Conservation (phyloP, 148 eudicot genomes). For the Fagopyrum homotropicum region DNA sequence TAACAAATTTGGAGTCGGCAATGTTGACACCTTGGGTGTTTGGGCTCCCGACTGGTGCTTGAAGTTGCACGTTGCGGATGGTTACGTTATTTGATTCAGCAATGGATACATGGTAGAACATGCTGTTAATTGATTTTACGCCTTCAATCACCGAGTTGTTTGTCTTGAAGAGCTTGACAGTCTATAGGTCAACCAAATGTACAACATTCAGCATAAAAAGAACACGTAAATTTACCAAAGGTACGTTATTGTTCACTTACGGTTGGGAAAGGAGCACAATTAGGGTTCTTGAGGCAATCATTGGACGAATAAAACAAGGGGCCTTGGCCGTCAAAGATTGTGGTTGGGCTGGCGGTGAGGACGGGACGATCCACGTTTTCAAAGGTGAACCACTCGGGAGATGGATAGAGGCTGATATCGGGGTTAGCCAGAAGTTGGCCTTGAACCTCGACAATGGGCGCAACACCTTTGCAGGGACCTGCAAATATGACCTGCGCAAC, state of each 20-base stretch:
- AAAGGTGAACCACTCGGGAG: slow-evolving; percentile 23
- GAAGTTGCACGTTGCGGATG: slow-evolving; percentile 26
- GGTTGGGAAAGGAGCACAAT: slow-evolving; percentile 25
- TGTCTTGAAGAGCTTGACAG: slow-evolving; percentile 20
- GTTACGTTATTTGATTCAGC: slow-evolving; percentile 21
- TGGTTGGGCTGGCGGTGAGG: slow-evolving; percentile 25
- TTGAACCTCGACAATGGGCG: slow-evolving; percentile 42
- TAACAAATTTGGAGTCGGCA: slow-evolving; percentile 25
- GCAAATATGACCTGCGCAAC: slow-evolving; percentile 37
- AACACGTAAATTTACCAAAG: no score
- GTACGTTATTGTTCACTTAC: slow-evolving; percentile 14
- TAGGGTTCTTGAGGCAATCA: slow-evolving; percentile 19
- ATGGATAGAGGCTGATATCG: slow-evolving; percentile 19
- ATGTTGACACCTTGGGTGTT: slow-evolving; percentile 62
- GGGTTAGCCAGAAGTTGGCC: slow-evolving; percentile 33
- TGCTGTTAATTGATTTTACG: slow-evolving; percentile 29
- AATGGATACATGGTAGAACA: slow-evolving; percentile 40
- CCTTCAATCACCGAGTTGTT: slow-evolving; percentile 24
- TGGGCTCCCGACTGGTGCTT: slow-evolving; percentile 32
- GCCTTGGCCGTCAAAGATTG: slow-evolving; percentile 23
- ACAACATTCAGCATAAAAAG: no score
- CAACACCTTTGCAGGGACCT: slow-evolving; percentile 49
- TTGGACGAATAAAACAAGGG: slow-evolving; percentile 10
- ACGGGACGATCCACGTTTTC: slow-evolving; percentile 24
- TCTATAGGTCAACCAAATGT: slow-evolving; percentile 20